Conservation (phyloP, 768 basidiomycete species). For the Gelatoporia subvermispora region DNA sequence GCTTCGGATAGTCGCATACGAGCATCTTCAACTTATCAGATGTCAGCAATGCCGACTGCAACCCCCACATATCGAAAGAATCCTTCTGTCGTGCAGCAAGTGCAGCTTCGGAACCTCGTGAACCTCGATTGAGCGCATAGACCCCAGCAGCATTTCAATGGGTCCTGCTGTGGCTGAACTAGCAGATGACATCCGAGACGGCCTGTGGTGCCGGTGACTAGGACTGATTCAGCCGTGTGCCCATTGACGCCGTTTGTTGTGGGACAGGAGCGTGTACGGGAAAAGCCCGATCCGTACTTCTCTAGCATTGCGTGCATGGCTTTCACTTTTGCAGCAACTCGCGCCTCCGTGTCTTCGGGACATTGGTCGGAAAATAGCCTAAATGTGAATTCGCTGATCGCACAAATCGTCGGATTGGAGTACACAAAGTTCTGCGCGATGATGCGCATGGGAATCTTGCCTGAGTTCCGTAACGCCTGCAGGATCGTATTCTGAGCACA, state of each 20-base stretch:
- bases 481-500: no score
- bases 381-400: no score
- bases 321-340: slow-evolving; percentile 9
- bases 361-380: no score
- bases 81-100: slow-evolving; percentile 8
- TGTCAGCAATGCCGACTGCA: slow-evolving; percentile 7
- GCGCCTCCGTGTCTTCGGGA: slow-evolving; percentile 10
- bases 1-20: slow-evolving; percentile 14
- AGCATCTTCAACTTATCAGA: slow-evolving; percentile 12
- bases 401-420: no score
- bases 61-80: slow-evolving; percentile 11
- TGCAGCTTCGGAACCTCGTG: slow-evolving; percentile 3
- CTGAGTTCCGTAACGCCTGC: no score
- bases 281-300: slow-evolving; percentile 29
- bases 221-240: slow-evolving; percentile 15
- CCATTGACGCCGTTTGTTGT: no score
- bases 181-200: slow-evolving; percentile 25
- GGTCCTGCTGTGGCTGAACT: slow-evolving; percentile 12
- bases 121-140: slow-evolving; percentile 21
- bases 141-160: slow-evolving; percentile 17
- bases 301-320: slow-evolving; percentile 35
- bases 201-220: slow-evolving; percentile 32
- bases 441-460: no score
- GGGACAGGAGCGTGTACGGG: neutral
- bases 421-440: no score